phyloP scores from a whole-genome alignment of 2,329 filamentous ascomycete genomes.

The Epichloe aotearoae region DNA sequence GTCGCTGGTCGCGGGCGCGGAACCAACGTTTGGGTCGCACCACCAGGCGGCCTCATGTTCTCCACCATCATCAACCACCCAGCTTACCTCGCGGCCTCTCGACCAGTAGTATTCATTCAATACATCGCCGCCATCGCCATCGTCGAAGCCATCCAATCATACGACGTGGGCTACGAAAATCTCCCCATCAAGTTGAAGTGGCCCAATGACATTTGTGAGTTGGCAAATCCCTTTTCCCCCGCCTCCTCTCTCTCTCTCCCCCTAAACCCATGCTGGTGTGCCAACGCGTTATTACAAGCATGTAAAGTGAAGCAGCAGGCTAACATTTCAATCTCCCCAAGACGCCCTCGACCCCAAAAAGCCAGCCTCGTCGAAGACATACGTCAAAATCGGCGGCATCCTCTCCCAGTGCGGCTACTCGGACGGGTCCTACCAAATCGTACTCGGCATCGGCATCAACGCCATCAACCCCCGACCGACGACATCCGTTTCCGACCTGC shows the following conservation, averaged over 20 bases:
- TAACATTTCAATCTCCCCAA: slow-evolving; percentile 12
- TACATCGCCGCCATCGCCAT: slow-evolving; percentile 85
- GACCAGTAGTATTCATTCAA: slow-evolving; percentile 85
- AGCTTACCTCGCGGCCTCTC: slow-evolving; percentile 52
- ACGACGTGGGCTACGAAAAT: slow-evolving; percentile 60
- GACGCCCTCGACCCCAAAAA: slow-evolving; percentile 53
- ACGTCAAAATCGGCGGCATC: slow-evolving; percentile 88
- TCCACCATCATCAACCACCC: slow-evolving; percentile 80
- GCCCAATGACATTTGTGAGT: slow-evolving; percentile 84
- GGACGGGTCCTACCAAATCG: slow-evolving; percentile 64
- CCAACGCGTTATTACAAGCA: no score
- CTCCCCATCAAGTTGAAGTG: slow-evolving; percentile 84
- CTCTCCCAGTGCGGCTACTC: slow-evolving; percentile 79
- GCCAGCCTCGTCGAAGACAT: slow-evolving; percentile 33
- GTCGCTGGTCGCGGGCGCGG: slow-evolving; percentile 80
- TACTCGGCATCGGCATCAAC: slow-evolving; percentile 81
- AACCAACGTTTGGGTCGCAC: slow-evolving; percentile 88
- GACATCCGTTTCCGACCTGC: slow-evolving; percentile 67
- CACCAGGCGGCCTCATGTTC: slow-evolving; percentile 74
- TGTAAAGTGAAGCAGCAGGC: neutral
- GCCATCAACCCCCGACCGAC: slow-evolving; percentile 74
- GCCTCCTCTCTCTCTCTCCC: no score
- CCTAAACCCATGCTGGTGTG: neutral
- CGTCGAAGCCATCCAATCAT: slow-evolving; percentile 68
- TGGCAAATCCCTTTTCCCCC: no score